Evolutionary conservation across 768 basidiomycete genomes (phyloP), one percentile per base, ranked within the genome.

Genomic region (Tylopilus sp.): DNA sequence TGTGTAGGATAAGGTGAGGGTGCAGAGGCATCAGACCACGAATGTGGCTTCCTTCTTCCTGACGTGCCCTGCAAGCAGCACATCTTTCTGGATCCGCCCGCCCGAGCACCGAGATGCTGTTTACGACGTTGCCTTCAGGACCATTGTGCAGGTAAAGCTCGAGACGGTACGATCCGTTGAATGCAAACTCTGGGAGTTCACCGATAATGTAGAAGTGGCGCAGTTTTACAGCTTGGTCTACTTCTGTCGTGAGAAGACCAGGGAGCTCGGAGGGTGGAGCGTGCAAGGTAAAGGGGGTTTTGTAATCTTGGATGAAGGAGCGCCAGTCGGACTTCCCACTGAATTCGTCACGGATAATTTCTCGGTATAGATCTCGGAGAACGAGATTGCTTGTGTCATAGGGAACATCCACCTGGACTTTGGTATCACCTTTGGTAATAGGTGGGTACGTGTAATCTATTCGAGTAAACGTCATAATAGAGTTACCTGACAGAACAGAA

Each of bases 401-500:
- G 1, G 61, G 54, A 6, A 34, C 49, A 16, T 56, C 49, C 16
- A 63, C 61, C 33, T 56, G 30, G 28, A 63, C 58, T 13, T 46
- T 33, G 2, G 50, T 50, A 3, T 3, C 14, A 19, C 41, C 30
- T n/a, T 56, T 54, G 11, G 12, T 56, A 28, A 62, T 60, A 9
- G 47, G 22, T 22, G 61, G 61, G 30, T 62, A 62, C 13, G 57
- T 59, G 47, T 62, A 62, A 31, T 63, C 61, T 62, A 26, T 52
- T 12, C 11, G 12, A 47, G 30, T 10, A 3, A 14, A 14, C 1
- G 37, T 50, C 17, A 26, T 40, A 13, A 26, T 4, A 9, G 6
- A 12, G 5, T 42, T 10, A 7, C 7, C 8, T 17, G 7, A 6
- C n/a, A 26, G 13, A n/a, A 26, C 5, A 22, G 16, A 16, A 44